Conservation (phyloP, 1,284 basidiomycete species). For the Cutaneotrichosporon sp. region DNA sequence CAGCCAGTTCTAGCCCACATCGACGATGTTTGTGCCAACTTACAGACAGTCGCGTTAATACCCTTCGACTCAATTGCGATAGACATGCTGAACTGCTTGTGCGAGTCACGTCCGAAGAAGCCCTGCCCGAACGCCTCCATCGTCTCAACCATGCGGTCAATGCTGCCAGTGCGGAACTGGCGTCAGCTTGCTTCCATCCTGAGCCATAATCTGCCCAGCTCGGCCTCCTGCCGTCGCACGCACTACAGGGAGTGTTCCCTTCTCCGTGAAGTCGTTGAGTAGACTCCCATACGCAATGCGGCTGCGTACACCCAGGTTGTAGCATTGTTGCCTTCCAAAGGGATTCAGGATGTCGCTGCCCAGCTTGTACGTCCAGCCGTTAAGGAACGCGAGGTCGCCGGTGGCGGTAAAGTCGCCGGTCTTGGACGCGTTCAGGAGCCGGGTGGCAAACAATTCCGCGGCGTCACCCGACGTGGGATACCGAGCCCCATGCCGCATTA, state of each 20-base stretch:
- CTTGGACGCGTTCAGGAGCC: conserved; percentile 32
- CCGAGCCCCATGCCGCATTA: conserved; percentile 58
- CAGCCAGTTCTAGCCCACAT: background rate
- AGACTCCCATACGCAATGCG: conserved; percentile 68
- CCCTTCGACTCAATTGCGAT: conserved; percentile 55
- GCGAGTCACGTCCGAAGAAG: conserved; percentile 73
- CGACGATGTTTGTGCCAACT: conserved; percentile 43
- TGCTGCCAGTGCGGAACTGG: conserved; percentile 73
- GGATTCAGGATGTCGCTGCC: conserved; percentile 51
- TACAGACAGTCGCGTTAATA: conserved; percentile 48
- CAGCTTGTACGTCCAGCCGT: conserved; percentile 50
- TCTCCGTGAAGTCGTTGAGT: conserved; percentile 67
- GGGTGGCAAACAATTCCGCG: conserved; percentile 32
- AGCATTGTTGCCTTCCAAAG: conserved; percentile 49
- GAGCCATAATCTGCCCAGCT: no score
- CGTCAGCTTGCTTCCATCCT: no score
- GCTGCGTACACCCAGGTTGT: conserved; percentile 41
- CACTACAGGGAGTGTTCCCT: conserved; percentile 26
- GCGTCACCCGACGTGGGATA: conserved; percentile 43
- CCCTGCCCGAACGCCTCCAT: conserved; percentile 79
- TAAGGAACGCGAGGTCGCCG: conserved; percentile 50
- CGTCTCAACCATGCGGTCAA: conserved; percentile 78
- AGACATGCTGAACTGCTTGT: conserved; percentile 69
- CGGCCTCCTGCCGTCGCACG: background rate
- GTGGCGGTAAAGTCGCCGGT: conserved; percentile 25